A percentile compares a stretch with the other conserved stretches of the same genome.
Conservation (phyloP, 176 grass and related monocot species). For the Carex parvula region DNA sequence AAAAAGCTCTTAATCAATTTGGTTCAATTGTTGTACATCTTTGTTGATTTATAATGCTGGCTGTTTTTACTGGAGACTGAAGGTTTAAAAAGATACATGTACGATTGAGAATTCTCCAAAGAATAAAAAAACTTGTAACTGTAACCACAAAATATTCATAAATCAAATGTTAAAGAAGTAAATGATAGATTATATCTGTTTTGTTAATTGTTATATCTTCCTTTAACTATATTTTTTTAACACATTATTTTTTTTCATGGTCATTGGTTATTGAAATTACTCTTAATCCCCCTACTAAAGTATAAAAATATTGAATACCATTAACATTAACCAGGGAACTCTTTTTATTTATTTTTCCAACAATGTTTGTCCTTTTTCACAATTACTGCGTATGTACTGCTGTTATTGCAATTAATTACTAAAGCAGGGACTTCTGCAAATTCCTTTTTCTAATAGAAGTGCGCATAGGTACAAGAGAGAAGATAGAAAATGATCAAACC, state of each 20-base stretch:
- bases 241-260: background rate
- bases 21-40: background rate
- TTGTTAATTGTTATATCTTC: background rate
- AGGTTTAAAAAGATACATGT: background rate
- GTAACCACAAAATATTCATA: background rate
- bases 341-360: background rate
- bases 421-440: background rate
- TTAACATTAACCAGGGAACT: background rate
- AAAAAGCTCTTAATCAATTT: background rate
- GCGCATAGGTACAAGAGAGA: background rate
- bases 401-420: background rate
- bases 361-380: background rate
- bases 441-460: background rate
- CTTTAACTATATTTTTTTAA: too few species aligned
- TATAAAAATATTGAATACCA: background rate
- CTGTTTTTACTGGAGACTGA: background rate
- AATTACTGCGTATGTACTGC: background rate
- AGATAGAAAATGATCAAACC: conserved; percentile 34
- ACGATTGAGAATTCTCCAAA: background rate
- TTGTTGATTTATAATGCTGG: background rate
- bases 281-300: background rate
- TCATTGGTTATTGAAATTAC: background rate
- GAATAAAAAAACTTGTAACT: background rate
- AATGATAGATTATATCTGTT: background rate
- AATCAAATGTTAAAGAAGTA: background rate